phyloP scores from a whole-genome alignment of 768 basidiomycete genomes.

The Sutorius australiensis region DNA sequence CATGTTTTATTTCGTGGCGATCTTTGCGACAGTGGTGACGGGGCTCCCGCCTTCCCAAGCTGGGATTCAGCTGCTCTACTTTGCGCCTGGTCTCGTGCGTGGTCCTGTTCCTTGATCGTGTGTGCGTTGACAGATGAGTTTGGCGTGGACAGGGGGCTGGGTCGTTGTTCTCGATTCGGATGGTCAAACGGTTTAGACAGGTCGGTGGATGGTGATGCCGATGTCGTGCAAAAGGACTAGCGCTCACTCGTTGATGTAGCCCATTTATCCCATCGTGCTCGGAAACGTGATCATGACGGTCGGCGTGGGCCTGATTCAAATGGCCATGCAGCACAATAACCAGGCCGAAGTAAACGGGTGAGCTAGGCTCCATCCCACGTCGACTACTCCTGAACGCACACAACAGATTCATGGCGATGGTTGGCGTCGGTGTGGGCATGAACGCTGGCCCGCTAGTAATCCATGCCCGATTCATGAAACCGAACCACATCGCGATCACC shows the following conservation, averaged over 20 bases:
- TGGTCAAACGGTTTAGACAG: conserved; percentile 37
- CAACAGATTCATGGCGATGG: conserved; percentile 42
- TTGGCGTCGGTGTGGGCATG: conserved; percentile 43
- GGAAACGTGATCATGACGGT: conserved; percentile 38
- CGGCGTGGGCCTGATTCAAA: conserved; percentile 41
- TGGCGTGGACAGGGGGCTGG: conserved; percentile 35
- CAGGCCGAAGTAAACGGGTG: conserved; percentile 36
- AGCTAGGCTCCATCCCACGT: background rate
- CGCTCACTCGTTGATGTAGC: conserved; percentile 24
- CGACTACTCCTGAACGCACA: background rate
- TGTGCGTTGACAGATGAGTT: background rate
- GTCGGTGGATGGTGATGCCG: conserved; percentile 15
- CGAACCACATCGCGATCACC: conserved; percentile 40
- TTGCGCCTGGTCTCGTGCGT: conserved; percentile 46
- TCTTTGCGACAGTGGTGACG: conserved; percentile 47
- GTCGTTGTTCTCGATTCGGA: conserved; percentile 29
- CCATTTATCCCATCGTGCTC: conserved; percentile 39
- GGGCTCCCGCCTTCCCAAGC: conserved; percentile 37
- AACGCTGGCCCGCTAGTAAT: conserved; percentile 36
- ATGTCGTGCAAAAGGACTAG: background rate
- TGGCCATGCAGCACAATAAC: conserved; percentile 38
- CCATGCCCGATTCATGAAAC: conserved; percentile 45
- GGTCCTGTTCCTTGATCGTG: background rate
- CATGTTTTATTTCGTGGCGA: conserved; percentile 52
- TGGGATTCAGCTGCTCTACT: conserved; percentile 49